Percentiles rank a stretch among this genome's conserved stretches.
phyloP scores from a whole-genome alignment of 768 basidiomycete species.

The Auricularia cornea region DNA sequence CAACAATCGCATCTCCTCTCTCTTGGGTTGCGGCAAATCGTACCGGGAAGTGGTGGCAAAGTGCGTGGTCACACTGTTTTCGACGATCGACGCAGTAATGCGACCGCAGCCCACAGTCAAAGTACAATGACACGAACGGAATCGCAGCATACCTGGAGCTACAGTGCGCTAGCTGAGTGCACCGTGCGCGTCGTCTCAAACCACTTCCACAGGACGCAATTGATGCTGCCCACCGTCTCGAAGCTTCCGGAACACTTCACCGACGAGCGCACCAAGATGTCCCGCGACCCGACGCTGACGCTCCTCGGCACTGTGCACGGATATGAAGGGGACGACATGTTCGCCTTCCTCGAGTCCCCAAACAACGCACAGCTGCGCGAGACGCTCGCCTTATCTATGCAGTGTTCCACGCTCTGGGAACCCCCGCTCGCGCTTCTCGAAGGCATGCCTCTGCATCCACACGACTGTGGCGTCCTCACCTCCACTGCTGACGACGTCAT shows the following conservation, averaged over 20 bases:
- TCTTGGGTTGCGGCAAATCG: conserved; percentile 6
- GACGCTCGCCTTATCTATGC: conserved; percentile 71
- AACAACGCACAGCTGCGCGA: conserved; percentile 43
- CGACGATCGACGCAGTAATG: conserved; percentile 16
- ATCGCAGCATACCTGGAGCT: conserved; percentile 18
- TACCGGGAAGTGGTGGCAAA: neutral
- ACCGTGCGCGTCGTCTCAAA: neutral
- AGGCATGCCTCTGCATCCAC: neutral
- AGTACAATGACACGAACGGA: conserved; percentile 41
- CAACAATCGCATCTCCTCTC: conserved; percentile 27
- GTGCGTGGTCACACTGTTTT: conserved; percentile 16
- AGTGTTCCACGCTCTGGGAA: conserved; percentile 6
- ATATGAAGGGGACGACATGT: conserved; percentile 34
- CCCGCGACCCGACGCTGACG: neutral
- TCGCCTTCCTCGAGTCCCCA: conserved; percentile 69
- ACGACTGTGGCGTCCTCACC: neutral
- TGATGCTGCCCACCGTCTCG: conserved; percentile 66
- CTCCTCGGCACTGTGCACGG: neutral
- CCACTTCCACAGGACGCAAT: conserved; percentile 50
- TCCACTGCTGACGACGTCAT: neutral
- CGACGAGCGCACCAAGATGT: conserved; percentile 3
- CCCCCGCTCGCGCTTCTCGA: neutral
- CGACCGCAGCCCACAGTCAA: conserved; percentile 25
- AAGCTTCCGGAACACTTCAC: conserved; percentile 60
- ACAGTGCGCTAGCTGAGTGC: conserved; percentile 11